Conservation (phyloP, 2,329 filamentous ascomycete species). For the Aureobasidium sp. region DNA sequence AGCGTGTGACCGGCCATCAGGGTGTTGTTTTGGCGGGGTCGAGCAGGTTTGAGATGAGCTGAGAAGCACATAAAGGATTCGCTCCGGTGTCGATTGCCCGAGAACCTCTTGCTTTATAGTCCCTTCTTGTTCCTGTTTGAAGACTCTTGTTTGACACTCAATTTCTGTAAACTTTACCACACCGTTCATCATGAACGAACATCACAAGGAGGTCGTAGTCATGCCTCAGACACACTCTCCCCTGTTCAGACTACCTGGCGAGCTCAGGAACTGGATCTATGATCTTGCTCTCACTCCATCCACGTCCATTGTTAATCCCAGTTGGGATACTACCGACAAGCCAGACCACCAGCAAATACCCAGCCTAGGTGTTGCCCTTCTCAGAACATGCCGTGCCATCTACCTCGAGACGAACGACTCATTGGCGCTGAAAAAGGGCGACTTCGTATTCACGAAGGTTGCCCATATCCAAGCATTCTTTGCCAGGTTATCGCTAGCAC, state of each 20-base stretch:
- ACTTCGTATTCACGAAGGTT: constrained; percentile 32
- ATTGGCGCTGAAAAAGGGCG: constrained; percentile 29
- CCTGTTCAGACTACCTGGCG: constrained; percentile 19
- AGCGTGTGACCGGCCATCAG: constrained; percentile 11
- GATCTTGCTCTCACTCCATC: constrained; percentile 16
- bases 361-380: constrained; percentile 20
- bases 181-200: neutral
- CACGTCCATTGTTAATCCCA: constrained; percentile 18
- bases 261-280: constrained; percentile 20
- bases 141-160: neutral
- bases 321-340: neutral
- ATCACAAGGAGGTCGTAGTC: neutral
- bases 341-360: constrained; percentile 15
- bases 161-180: neutral
- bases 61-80: neutral
- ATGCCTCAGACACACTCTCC: constrained; percentile 13
- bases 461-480: constrained; percentile 29
- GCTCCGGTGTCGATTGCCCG: neutral
- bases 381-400: constrained; percentile 32
- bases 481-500: constrained; percentile 20
- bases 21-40: constrained; percentile 7
- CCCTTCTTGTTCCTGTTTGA: neutral
- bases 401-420: constrained; percentile 29
- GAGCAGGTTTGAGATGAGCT: neutral
- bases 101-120: neutral